Base-by-base conservation (phyloP, 2,329 filamentous ascomycete species). In the Cladosporium cucumerinum region DNA sequence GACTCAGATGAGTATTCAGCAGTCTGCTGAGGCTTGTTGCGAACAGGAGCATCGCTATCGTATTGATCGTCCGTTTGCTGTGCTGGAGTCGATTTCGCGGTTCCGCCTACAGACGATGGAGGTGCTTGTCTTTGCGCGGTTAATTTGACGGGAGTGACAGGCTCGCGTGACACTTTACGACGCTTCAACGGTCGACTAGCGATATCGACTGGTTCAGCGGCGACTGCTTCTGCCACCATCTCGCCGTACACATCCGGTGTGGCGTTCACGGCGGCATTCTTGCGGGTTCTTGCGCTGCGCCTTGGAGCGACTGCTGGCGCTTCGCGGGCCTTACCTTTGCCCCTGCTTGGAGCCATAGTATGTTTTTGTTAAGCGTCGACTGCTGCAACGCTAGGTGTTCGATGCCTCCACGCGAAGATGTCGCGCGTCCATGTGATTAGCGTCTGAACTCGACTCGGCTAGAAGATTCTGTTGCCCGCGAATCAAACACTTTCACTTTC, bases 1-100 rank as follows among this genome's bases (percentile, higher is more conserved):
- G 85, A 85, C n/a, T 84, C 54, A 11, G 72, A 73, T 12, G 72
- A 74, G 51, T 69, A 68, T 23, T 74, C 72, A 18, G 71, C 66
- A 12, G 72, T 75, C 60, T 75, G 74, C 39, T 69, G 64, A n/a
- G 39, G 64, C 34, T 39, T 49, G 5, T n/a, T 48, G 10, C 10
- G 8, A 11, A 34, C 3, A 21, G 48, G 6, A 7, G 7, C 30
- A 23, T 43, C 49, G 34, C 34, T 46, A 18, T 62, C 49, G 21
- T 43, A 55, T 14, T 26, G 18, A 16, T 43, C 36, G n/a, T 23
- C 36, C 3, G n/a, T 55, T n/a, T 28, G 21, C 18, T 46, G 49
- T 23, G 26, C 25, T 39, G 60, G 60, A 14, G 49, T 55, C 21
- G 60, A 55, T 11, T 23, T 18, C n/a, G 59, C 16, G 6, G 23